These are phyloP conservation scores for Fusarium sp. DNA, from an alignment of 2,329 filamentous ascomycete species.

Conservation along the genomic window DNA sequence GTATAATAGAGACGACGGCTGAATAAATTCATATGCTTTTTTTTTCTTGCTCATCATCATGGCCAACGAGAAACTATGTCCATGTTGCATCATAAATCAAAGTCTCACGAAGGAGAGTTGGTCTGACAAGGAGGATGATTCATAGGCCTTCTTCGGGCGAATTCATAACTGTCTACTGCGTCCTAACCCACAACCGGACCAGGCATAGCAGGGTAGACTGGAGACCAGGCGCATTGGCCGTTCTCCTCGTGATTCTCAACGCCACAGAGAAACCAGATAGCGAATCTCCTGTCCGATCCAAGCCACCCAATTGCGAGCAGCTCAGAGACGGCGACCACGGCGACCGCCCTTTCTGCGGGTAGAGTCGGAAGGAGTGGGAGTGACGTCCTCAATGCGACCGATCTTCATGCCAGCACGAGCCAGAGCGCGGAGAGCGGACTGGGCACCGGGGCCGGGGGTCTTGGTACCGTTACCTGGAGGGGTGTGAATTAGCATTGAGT, in stretches of 20 bases:
- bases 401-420: conserved; percentile 99
- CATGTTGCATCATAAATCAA: conserved; percentile 20
- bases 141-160: conserved; percentile 59
- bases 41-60: conserved; percentile 22
- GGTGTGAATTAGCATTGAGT: conserved; percentile 14
- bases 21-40: conserved; percentile 1
- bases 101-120: conserved; percentile 35
- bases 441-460: conserved; percentile 98
- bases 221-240: conserved; percentile 75
- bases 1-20: conserved; percentile 11
- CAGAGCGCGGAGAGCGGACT: conserved; percentile 98
- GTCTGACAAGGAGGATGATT: conserved; percentile 52
- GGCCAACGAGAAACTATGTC: conserved; percentile 19
- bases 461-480: conserved; percentile 93
- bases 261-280: conserved; percentile 69
- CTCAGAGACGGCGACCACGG: conserved; percentile 99
- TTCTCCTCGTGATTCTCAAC: conserved; percentile 80
- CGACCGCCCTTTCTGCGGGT: conserved; percentile 99
- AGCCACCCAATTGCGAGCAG: conserved; percentile 42
- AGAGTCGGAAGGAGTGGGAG: conserved; percentile 98
- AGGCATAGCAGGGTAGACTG: conserved; percentile 65
- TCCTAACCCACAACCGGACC: conserved; percentile 46
- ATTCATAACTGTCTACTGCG: conserved; percentile 58
- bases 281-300: conserved; percentile 54
- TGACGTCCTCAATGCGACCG: conserved; percentile 99